phyloP scores from a whole-genome alignment of 495 filamentous ascomycete genomes.

The Hypoxylon intermedium region DNA sequence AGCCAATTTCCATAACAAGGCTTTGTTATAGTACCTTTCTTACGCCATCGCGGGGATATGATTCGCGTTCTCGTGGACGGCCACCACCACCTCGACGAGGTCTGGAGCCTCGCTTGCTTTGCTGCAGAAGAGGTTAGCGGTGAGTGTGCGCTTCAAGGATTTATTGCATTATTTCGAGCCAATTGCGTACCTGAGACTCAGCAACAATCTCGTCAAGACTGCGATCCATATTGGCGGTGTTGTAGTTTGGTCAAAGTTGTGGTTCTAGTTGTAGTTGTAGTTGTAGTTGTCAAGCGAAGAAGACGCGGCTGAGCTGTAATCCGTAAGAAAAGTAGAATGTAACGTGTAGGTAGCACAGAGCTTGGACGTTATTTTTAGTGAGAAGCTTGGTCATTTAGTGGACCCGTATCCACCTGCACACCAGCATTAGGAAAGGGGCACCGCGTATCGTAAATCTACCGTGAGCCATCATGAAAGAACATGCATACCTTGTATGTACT shows the following conservation, averaged over 20 bases:
- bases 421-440: not conserved
- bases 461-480: not conserved
- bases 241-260: too few species aligned
- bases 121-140: conserved; percentile 31
- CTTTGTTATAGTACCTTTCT: conserved; percentile 70
- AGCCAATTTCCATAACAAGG: not conserved
- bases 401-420: not conserved
- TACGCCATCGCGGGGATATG: conserved; percentile 76
- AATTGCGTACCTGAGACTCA: conserved; percentile 72
- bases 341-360: conserved; percentile 8
- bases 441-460: not conserved
- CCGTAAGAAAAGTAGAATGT: not conserved
- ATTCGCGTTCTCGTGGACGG: conserved; percentile 61
- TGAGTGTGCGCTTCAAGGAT: not conserved
- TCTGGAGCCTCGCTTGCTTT: conserved; percentile 39
- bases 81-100: conserved; percentile 48
- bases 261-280: conserved; percentile 6
- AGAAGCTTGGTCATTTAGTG: not conserved
- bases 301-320: conserved; percentile 1
- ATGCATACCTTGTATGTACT: not conserved
- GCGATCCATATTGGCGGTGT: conserved; percentile 68
- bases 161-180: not conserved
- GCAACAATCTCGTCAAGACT: conserved; percentile 85
- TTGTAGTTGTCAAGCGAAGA: conserved; percentile 4
- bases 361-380: conserved; percentile 23